Percentiles rank a stretch among this genome's conserved stretches.
Evolutionary conservation across 1,139 yeast genomes (phyloP).

Genomic region (Wickerhamiella infanticola): DNA sequence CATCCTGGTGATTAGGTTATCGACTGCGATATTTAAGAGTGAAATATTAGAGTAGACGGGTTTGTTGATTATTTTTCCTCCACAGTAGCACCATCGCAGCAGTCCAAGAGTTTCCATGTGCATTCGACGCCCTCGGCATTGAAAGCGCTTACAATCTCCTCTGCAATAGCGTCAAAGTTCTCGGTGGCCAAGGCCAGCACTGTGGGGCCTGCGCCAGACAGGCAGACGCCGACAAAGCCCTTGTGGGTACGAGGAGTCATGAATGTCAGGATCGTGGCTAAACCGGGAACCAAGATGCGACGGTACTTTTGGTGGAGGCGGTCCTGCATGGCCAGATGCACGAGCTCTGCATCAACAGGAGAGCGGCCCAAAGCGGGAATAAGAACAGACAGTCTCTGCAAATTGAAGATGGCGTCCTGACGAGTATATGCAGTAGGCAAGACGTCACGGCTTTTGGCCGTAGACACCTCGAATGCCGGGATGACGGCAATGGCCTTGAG

Average conservation of each 20-base stretch:
- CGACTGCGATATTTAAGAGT: too few relatives aligned
- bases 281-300: slow-evolving; percentile 78
- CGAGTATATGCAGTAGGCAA: slow-evolving; percentile 70
- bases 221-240: slow-evolving; percentile 83
- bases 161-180: slow-evolving; percentile 72
- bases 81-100: slow-evolving; percentile 72
- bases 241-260: slow-evolving; percentile 71
- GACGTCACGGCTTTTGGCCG: slow-evolving; percentile 81
- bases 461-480: slow-evolving; percentile 86
- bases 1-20: too few relatives aligned
- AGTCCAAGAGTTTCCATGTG: slow-evolving; percentile 66
- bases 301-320: slow-evolving; percentile 93
- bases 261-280: slow-evolving; percentile 61
- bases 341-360: slow-evolving; percentile 67
- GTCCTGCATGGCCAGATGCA: slow-evolving; percentile 93
- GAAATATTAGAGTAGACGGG: too few relatives aligned
- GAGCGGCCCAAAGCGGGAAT: slow-evolving; percentile 73
- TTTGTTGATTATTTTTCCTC: not conserved
- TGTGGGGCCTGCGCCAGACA: slow-evolving; percentile 97
- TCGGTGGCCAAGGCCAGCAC: slow-evolving; percentile 85
- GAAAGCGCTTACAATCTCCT: slow-evolving; percentile 55
- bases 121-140: slow-evolving; percentile 52
- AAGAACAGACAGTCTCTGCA: slow-evolving; percentile 59
- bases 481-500: slow-evolving; percentile 82
- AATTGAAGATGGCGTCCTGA: slow-evolving; percentile 73